Evolutionary conservation across 345 rosid genomes (phyloP), one percentile per base, ranked within the genome.

Genomic region (Isatis tinctoria): DNA sequence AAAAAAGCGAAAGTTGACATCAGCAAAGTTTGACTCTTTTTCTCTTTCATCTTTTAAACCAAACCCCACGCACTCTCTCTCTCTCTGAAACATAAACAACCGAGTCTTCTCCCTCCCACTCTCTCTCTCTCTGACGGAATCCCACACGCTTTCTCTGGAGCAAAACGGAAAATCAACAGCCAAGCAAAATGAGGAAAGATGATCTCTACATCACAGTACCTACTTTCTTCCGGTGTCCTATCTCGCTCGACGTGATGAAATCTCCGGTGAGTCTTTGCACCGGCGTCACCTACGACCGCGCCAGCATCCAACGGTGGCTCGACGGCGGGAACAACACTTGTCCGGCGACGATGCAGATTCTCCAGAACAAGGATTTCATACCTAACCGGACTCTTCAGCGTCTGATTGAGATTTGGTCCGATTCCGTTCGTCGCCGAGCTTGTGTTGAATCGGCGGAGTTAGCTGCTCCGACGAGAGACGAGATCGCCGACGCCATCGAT

Each of bases 191-290:
- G 88, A 79, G 81, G 61, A 87, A 85, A 48, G 90, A 95, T 41
- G 91, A 92, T 79, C 69, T 73, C 3, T 84, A 78, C 87, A 82
- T 90, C 75, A 78, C 91, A 49, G 79, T 90, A 11, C 99, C 99
- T 11, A 87, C 79, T 74, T 81, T 87, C 65, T 95, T 95, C 84
- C 81, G 88, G 41, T 95, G 99, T 60, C 99, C 99, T 24, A 91
- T 95, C 8, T 87, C 97, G 0, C 85, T 95, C 1, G 97, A 95
- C 73, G 92, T 95, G 13, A 95, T 95, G 99, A 85, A 80, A 69
- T 92, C 99, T 2, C 99, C 99, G 8, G 97, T 95, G 43, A 95
- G 96, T 80, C 88, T 95, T 14, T 90, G 86, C 81, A 95, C 99
- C 28, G 97, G 99, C n/a, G 91, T 95, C 16, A 95, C 99, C 10